A percentile compares a stretch with the other conserved stretches of the same genome.
These are phyloP conservation scores for Pouteria campechiana DNA, from an alignment of 179 eudicot genomes.

Conservation along the genomic window DNA sequence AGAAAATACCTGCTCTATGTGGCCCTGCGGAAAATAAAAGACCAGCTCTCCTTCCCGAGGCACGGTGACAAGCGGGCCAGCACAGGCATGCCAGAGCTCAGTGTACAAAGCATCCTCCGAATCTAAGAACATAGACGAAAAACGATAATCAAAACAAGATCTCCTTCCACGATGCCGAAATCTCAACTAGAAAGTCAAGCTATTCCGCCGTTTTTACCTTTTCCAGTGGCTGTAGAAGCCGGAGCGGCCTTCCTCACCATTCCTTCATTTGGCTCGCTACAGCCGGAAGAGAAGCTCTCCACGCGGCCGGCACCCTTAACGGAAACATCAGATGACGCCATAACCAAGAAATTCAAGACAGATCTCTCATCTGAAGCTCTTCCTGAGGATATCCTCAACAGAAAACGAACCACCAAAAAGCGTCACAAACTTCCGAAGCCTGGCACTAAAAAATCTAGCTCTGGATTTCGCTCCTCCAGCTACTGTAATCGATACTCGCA, in stretches of 20 bases:
- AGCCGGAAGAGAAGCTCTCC: conserved; percentile 11
- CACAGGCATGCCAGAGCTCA: conserved; percentile 96
- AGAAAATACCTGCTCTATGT: conserved; percentile 74
- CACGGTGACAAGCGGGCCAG: conserved; percentile 91
- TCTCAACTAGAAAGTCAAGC: neutral
- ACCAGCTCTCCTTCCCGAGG: conserved; percentile 64
- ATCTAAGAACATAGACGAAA: conserved; percentile 27
- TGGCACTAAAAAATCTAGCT: neutral
- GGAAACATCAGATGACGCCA: conserved; percentile 50
- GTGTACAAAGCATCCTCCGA: conserved; percentile 62
- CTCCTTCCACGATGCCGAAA: conserved; percentile 3
- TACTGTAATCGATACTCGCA: too few species aligned
- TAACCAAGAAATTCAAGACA: conserved; percentile 18
- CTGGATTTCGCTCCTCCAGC: neutral
- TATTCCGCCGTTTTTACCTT: conserved; percentile 17
- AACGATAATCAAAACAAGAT: neutral
- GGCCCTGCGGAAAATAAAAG: conserved; percentile 96
- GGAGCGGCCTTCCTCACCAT: conserved; percentile 3
- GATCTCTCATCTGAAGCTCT: conserved; percentile 43
- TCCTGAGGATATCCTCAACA: neutral
- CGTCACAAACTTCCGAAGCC: neutral
- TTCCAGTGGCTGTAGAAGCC: conserved; percentile 12
- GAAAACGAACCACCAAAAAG: too few species aligned
- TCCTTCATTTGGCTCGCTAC: conserved; percentile 7
- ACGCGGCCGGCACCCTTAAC: conserved; percentile 17